Evolutionary conservation across 192 early-diverging fungal species (phyloP).

Genomic region (Entrophospora sp.): DNA sequence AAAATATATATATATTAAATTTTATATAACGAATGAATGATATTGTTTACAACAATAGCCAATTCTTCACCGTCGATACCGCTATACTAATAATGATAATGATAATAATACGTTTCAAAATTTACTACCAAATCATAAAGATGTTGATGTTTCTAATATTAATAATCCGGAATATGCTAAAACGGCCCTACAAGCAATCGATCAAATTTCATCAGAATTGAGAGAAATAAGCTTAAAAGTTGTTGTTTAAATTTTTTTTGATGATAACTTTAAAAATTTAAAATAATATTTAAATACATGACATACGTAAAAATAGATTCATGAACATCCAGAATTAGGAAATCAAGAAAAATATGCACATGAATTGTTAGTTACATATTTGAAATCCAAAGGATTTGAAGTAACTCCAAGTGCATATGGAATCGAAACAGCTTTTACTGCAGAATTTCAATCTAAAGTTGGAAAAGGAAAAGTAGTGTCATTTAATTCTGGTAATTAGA

Average conservation of each 20-base stretch:
- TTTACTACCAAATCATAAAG: no score
- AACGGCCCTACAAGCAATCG: conserved; percentile 26
- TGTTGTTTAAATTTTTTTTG: neutral
- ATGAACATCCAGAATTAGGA: conserved; percentile 50
- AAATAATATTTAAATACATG: no score
- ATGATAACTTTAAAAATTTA: no score
- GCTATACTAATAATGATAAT: no score
- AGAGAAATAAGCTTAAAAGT: conserved; percentile 40
- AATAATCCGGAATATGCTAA: conserved; percentile 26
- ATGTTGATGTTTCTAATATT: no score
- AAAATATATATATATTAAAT: no score
- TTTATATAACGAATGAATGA: no score
- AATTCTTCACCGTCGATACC: no score
- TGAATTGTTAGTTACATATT: conserved; percentile 51
- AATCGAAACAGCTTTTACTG: conserved; percentile 67
- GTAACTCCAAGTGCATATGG: conserved; percentile 52
- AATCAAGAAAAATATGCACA: conserved; percentile 51
- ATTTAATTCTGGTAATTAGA: conserved; percentile 14
- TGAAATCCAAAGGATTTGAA: conserved; percentile 53
- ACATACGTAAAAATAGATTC: no score
- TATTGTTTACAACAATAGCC: no score
- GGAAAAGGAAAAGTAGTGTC: conserved; percentile 20
- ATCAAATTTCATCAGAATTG: conserved; percentile 29
- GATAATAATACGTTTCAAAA: no score
- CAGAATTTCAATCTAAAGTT: conserved; percentile 41